These are phyloP conservation scores for Alternaria triticina DNA, from an alignment of 2,329 filamentous ascomycete genomes.

Conservation along the genomic window DNA sequence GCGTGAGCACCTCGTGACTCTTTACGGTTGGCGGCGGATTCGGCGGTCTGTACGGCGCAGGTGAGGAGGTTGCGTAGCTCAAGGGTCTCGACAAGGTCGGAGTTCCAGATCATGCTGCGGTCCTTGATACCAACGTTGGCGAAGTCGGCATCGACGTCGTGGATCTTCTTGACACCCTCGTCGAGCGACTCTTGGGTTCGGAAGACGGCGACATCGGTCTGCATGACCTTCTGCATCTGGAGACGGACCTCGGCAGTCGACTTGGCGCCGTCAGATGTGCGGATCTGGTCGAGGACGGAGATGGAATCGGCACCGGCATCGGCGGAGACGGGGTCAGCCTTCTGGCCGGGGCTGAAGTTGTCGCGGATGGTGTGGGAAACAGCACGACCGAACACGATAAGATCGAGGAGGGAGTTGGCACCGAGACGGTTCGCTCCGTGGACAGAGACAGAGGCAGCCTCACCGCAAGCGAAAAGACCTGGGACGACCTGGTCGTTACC, in stretches of 20 bases:
- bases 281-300: constrained; percentile 81
- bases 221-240: constrained; percentile 98
- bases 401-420: constrained; percentile 96
- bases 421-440: constrained; percentile 98
- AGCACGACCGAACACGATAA: constrained; percentile 96
- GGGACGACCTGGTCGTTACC: constrained; percentile 94
- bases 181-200: constrained; percentile 91
- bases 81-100: constrained; percentile 92
- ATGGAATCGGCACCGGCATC: constrained; percentile 92
- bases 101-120: constrained; percentile 99
- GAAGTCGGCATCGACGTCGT: constrained; percentile 80
- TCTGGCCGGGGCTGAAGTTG: constrained; percentile 83
- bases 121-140: constrained; percentile 92
- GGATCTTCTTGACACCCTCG: constrained; percentile 89
- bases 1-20: constrained; percentile 97
- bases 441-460: constrained; percentile 96
- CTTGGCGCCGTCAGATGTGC: constrained; percentile 83
- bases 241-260: constrained; percentile 86
- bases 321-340: constrained; percentile 78
- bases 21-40: constrained; percentile 89
- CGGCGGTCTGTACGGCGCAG: constrained; percentile 95
- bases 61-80: constrained; percentile 95
- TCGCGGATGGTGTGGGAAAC: constrained; percentile 97
- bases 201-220: constrained; percentile 96
- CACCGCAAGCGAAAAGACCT: constrained; percentile 94